Percentiles rank a stretch among this genome's conserved stretches.
phyloP scores from a whole-genome alignment of 2,329 filamentous ascomycete species.

The Fusarium abutilonis region DNA sequence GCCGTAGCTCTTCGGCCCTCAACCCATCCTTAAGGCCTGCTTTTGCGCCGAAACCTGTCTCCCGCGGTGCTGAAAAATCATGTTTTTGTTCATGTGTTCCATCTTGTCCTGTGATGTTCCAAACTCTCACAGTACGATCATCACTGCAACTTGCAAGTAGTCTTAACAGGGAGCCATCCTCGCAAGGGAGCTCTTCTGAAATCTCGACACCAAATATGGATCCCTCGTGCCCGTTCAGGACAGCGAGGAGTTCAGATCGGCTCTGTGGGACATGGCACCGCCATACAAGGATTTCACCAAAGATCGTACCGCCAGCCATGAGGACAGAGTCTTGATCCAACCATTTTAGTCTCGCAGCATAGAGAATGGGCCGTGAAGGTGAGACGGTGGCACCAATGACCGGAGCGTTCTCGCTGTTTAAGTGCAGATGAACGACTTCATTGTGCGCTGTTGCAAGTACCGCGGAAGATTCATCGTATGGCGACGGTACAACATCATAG shows the following conservation, averaged over 20 bases:
- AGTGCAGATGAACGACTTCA: constrained; percentile 68
- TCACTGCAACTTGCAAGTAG: constrained; percentile 94
- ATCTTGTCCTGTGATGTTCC: constrained; percentile 75
- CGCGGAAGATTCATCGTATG: constrained; percentile 55
- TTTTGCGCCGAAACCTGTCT: constrained; percentile 69
- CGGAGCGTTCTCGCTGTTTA: constrained; percentile 47
- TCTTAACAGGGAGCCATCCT: constrained; percentile 57
- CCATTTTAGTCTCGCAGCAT: constrained; percentile 80
- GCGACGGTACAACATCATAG: constrained; percentile 70
- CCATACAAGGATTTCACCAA: constrained; percentile 94
- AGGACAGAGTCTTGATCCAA: constrained; percentile 68
- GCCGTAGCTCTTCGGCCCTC: constrained; percentile 43
- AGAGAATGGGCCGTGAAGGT: constrained; percentile 84
- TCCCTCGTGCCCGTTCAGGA: constrained; percentile 80
- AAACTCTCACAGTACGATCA: constrained; percentile 87
- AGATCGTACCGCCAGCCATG: constrained; percentile 89
- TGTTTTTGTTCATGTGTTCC: constrained; percentile 7
- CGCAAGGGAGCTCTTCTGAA: constrained; percentile 60
- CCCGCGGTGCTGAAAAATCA: constrained; percentile 53
- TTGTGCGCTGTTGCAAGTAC: constrained; percentile 88
- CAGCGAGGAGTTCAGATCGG: constrained; percentile 57
- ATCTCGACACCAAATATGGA: constrained; percentile 92
- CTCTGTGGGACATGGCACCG: constrained; percentile 63
- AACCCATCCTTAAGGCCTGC: constrained; percentile 38
- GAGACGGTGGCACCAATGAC: constrained; percentile 63